Base-by-base conservation (phyloP, 306 rosid species). In the Dryas alaskensis region DNA sequence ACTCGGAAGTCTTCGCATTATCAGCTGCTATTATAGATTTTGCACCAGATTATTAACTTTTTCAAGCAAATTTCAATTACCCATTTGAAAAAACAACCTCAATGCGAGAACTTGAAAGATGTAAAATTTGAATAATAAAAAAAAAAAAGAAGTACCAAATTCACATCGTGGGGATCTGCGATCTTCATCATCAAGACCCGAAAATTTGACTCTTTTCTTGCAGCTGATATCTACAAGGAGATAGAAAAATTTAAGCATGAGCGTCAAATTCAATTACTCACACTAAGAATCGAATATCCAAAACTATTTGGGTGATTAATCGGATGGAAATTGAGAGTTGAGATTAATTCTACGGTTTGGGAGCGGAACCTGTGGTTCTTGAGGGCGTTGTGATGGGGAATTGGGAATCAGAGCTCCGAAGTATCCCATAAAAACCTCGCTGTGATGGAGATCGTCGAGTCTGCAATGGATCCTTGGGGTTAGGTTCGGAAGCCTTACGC, bases 1-100 rank as follows among this genome's bases (percentile, higher is more conserved):
- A 93, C 84, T 91, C 98, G 0, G 97, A 87, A 73, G 97, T 93
- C 86, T 93, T 90, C 2, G 93, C 82, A 58, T 69, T 79, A 59
- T 75, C 60, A 59, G 61, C 86, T 86, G 75, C 76, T 76, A 74
- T 40, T 16, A 83, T 72, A 25, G 51, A 57, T 61, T 65, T 73
- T 46, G 17, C 43, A 81, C 72, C 78, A 82, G 73, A 64, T 31
- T 43, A 51, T 60, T 54, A 83, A 49, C 22, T 8, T 60, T 22
- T 43, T 10, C 55, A 50, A 63, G 42, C 60, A n/a, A 72, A 66
- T 70, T 45, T 65, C 60, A 71, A 49, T 25, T 27, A 57, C n/a
- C n/a, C 46, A 64, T 60, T 69, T 54, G 10, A 62, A 7, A 22
- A 19, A 43, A 6, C 17, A 42, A 13, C 7, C 7, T 61, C 43